These are phyloP conservation scores for Diaporthe ampelina DNA, from an alignment of 2,329 filamentous ascomycete species.

Conservation along the genomic window DNA sequence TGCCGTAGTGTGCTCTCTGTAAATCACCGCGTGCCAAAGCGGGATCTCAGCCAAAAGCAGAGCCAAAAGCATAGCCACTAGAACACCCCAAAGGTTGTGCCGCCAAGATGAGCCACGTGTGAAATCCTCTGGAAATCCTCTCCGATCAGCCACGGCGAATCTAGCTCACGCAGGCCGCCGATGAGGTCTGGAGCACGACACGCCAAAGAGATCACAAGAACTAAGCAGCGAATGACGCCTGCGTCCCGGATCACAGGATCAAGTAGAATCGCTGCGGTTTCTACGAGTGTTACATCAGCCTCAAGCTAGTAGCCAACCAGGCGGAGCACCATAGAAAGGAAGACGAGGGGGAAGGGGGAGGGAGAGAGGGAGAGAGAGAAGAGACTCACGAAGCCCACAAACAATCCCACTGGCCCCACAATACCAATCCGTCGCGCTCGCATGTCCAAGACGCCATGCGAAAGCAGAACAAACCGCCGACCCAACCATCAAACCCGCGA, in stretches of 20 bases:
- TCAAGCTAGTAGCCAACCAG: no score
- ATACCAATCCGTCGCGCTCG: no score
- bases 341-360: neutral
- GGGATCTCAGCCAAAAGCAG: neutral
- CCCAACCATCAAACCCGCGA: neutral
- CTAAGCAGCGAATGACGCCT: neutral
- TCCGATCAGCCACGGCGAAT: neutral
- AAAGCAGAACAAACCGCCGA: neutral
- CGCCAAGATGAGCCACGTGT: neutral
- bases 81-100: neutral
- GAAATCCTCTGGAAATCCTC: rapidly evolving
- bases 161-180: neutral
- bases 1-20: neutral
- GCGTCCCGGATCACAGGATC: neutral
- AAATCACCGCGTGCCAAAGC: neutral
- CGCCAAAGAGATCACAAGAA: neutral
- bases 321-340: neutral
- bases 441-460: neutral
- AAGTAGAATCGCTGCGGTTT: neutral
- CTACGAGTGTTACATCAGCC: neutral
- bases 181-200: neutral
- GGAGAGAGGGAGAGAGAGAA: neutral
- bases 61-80: neutral
- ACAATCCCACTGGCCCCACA: neutral
- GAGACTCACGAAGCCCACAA: slow-evolving; percentile 4